Base-by-base conservation (phyloP, 805 yeast species). In the Metschnikowia santaceciliae region DNA sequence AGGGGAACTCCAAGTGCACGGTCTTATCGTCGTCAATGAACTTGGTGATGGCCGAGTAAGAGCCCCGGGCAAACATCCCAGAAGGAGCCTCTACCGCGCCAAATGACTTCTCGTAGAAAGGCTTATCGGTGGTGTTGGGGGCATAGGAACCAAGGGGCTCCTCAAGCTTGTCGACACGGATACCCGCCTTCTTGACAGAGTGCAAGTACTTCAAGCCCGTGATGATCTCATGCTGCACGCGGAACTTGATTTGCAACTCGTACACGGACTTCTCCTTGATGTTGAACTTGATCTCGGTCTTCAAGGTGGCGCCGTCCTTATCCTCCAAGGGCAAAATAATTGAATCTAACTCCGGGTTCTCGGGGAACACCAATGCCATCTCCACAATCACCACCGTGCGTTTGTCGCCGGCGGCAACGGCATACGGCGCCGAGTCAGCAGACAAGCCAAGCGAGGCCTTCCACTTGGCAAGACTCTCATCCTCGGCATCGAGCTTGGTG, bases 81-180 rank as follows among this genome's bases (percentile, higher is more conserved):
- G 89, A 78, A 35, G 97, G 97, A 5, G 97, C 97, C 67, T 90
- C 96, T 53, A 87, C 90, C 47, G 71, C 77, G 38, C 67, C 62
- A 62, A 61, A 79, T 67, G 50, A 76, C 77, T 69, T 70, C 57
- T 82, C 88, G 64, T 88, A 90, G 64, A 68, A 85, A 7, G 96
- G 96, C 63, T 85, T 88, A 40, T 81, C 88, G 51, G 72, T 75
- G 3, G 97, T 90, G 66, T 82, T 88, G 59, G 97, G 97, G 8
- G 96, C 91, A 67, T 84, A 91, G 3, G 94, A 84, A 3, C 97
- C 97, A 65, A 90, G 78, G 42, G 91, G 94, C 67, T 90, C 96
- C 57, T 88, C 95, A 40, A 84, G 71, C 64, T 86, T 88, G 65
- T 89, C 96, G 38, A 91, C 89, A 23, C 91, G 80, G 55, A 91